These are phyloP conservation scores for Tulasnella sp. DNA, from an alignment of 768 basidiomycete genomes.

Conservation along the genomic window DNA sequence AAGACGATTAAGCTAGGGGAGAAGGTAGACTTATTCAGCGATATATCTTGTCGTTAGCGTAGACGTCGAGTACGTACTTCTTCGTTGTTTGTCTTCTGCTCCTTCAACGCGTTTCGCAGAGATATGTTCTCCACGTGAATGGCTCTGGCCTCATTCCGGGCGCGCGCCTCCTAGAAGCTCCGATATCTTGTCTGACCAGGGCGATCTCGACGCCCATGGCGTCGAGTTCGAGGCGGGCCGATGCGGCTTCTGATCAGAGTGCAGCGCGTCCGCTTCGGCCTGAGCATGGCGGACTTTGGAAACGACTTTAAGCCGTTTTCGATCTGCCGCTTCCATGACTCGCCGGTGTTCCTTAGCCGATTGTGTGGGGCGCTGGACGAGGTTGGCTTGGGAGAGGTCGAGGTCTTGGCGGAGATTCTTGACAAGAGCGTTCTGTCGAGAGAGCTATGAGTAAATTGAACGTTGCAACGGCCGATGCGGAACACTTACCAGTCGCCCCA, in stretches of 20 bases:
- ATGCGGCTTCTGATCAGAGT: background rate
- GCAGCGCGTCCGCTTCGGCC: background rate
- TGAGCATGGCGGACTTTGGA: background rate
- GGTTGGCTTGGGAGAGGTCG: too few species aligned
- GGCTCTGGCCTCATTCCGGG: background rate
- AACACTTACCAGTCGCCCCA: background rate
- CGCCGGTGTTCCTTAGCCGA: background rate
- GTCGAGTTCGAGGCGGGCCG: background rate
- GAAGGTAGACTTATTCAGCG: too few species aligned
- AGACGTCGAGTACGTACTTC: too few species aligned
- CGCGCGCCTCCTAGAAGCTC: background rate
- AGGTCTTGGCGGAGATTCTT: too few species aligned
- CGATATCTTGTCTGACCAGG: background rate
- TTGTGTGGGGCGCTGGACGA: background rate
- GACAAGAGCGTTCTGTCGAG: background rate
- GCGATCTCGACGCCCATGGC: background rate
- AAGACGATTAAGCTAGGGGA: too few species aligned
- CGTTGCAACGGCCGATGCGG: background rate
- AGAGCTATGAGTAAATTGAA: background rate
- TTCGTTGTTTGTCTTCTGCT: too few species aligned
- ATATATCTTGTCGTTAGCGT: too few species aligned
- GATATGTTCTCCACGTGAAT: too few species aligned
- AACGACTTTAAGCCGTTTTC: background rate
- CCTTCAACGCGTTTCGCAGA: too few species aligned
- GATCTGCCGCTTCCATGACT: background rate